Conservation (phyloP, 2,329 filamentous ascomycete genomes). For the Daldinia sp. region DNA sequence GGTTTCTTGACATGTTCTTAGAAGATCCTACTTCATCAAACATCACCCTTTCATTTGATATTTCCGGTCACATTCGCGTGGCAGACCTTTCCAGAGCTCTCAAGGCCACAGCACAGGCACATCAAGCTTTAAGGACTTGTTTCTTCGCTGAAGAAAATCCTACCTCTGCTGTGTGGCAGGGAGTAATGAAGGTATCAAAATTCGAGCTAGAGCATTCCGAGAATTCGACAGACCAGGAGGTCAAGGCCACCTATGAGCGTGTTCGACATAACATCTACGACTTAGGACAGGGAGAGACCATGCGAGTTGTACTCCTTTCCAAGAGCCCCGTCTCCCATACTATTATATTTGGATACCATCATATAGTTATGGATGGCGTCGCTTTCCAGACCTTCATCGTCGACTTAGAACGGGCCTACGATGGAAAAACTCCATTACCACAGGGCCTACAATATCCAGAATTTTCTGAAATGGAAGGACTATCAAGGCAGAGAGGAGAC, state of each 20-base stretch:
- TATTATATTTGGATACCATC: neutral
- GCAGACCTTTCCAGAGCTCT: neutral
- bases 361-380: neutral
- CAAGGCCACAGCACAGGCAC: neutral
- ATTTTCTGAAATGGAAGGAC: neutral
- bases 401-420: neutral
- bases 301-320: slow-evolving; percentile 12
- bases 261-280: slow-evolving; percentile 19
- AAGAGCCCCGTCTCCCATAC: neutral
- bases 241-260: neutral
- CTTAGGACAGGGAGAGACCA: slow-evolving; percentile 5
- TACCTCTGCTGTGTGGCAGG: neutral
- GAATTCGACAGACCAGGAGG: neutral
- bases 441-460: neutral
- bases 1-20: neutral
- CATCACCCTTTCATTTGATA: neutral
- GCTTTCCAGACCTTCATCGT: neutral
- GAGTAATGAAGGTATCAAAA: neutral
- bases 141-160: neutral
- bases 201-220: slow-evolving; percentile 1
- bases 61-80: neutral
- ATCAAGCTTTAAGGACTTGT: neutral
- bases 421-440: neutral
- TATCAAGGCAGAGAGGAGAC: too few relatives aligned
- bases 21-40: too few relatives aligned